Conservation (phyloP, 257 asterid species). For the Forsythia suspensa region DNA sequence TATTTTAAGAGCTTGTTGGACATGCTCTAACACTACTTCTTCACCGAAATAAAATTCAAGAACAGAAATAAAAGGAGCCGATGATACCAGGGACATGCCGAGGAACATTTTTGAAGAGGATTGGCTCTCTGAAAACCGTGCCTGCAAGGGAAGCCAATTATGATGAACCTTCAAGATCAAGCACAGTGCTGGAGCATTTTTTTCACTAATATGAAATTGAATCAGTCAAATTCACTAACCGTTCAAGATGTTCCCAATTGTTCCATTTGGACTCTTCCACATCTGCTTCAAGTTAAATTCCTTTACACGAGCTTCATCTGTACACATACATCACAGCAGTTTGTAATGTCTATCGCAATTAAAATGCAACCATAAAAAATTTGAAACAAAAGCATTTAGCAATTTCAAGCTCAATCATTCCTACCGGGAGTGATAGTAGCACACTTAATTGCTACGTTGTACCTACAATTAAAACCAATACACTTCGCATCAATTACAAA, state of each 20-base stretch:
- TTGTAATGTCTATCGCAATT: neutral
- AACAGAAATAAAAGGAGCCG: neutral
- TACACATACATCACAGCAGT: slow-evolving; percentile 7
- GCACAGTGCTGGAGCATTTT: neutral
- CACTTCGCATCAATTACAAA: neutral
- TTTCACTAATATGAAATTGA: neutral
- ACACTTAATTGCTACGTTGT: slow-evolving; percentile 96
- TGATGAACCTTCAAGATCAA: neutral
- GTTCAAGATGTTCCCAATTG: slow-evolving; percentile 91
- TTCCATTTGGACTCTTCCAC: slow-evolving; percentile 99
- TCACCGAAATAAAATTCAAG: neutral
- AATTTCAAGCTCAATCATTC: neutral
- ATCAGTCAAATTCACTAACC: slow-evolving; percentile 43
- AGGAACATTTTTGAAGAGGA: slow-evolving; percentile 88
- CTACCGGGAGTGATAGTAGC: slow-evolving; percentile 98
- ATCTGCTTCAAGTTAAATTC: slow-evolving; percentile 76
- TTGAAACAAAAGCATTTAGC: neutral
- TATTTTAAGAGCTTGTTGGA: too few relatives aligned
- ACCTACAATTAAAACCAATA: slow-evolving; percentile 48
- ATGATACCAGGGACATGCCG: slow-evolving; percentile 80
- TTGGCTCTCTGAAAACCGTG: slow-evolving; percentile 97
- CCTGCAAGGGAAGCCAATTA: slow-evolving; percentile 43
- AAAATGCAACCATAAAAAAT: neutral
- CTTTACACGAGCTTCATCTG: slow-evolving; percentile 86
- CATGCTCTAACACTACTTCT: neutral